Evolutionary conservation across 2,329 filamentous ascomycete genomes (phyloP).

Genomic region (Alternaria conjuncta): DNA sequence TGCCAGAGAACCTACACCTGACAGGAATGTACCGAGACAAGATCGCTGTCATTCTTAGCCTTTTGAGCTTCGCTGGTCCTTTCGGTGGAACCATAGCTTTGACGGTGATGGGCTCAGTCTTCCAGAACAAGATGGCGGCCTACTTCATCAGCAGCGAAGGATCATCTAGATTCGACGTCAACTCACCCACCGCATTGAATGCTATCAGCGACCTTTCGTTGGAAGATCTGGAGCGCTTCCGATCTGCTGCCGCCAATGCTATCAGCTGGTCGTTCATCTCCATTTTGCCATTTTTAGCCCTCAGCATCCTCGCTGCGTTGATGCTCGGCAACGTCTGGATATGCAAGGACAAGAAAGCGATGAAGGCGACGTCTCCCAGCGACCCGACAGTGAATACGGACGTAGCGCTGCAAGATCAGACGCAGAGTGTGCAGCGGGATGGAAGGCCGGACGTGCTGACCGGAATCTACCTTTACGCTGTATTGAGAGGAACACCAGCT

Average conservation of each 20-base stretch:
- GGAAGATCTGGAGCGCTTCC: neutral
- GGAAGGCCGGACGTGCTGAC: neutral
- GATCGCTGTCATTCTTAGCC: neutral
- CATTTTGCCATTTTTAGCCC: conserved; percentile 62
- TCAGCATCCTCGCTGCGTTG: conserved; percentile 50
- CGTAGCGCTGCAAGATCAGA: neutral
- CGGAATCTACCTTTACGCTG: neutral
- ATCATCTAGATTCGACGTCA: neutral
- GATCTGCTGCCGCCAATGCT: conserved; percentile 51
- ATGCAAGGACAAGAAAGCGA: neutral
- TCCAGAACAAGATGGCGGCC: conserved; percentile 1
- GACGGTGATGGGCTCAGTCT: conserved; percentile 1
- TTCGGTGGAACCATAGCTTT: conserved; percentile 3
- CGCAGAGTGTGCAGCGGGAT: neutral
- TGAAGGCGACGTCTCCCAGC: neutral
- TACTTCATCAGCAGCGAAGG: neutral
- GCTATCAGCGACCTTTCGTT: neutral
- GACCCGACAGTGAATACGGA: neutral
- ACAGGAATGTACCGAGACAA: conserved; percentile 1
- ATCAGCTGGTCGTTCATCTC: conserved; percentile 68
- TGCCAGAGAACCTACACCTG: neutral
- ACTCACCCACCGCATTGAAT: neutral
- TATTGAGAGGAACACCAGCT: neutral
- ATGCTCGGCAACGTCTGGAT: conserved; percentile 56
- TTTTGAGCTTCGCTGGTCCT: conserved; percentile 3